Evolutionary conservation across 2,329 filamentous ascomycete genomes (phyloP).

Genomic region (Calonectria montana): DNA sequence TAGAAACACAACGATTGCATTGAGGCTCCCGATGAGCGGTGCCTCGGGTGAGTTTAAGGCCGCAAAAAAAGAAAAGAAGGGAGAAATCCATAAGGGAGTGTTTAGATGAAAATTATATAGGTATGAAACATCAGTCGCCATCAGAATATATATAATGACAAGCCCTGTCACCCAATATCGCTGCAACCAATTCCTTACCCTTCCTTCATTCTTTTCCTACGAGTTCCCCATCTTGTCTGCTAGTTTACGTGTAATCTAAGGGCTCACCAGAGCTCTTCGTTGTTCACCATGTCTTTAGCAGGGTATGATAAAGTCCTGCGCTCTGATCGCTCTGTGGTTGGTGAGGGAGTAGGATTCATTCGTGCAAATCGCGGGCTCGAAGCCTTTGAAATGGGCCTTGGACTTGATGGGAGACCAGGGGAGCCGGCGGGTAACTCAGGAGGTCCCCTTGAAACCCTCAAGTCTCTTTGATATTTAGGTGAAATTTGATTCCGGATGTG

Average conservation of each 20-base stretch:
- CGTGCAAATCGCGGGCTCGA: conserved; percentile 25
- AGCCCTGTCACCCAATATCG: conserved; percentile 28
- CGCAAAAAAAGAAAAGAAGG: background rate
- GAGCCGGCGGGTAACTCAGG: conserved; percentile 41
- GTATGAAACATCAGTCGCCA: background rate
- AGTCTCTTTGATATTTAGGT: conserved; percentile 36
- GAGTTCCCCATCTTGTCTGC: background rate
- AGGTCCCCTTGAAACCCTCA: conserved; percentile 29
- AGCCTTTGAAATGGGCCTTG: conserved; percentile 37
- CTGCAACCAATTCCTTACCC: background rate
- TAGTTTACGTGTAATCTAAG: no score
- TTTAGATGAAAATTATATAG: background rate
- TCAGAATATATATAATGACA: conserved; percentile 12
- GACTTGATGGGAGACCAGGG: conserved; percentile 44
- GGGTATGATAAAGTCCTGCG: background rate
- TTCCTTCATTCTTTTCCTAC: background rate
- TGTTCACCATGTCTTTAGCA: conserved; percentile 13
- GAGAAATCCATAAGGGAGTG: no score
- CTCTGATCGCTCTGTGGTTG: background rate
- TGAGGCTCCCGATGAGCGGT: no score
- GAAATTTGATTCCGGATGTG: conserved; percentile 47
- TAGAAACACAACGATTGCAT: no score
- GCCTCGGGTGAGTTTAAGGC: background rate
- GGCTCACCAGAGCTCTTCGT: conserved; percentile 24
- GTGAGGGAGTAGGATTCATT: background rate